Base-by-base conservation (phyloP, 768 basidiomycete genomes). In the Trametes meyenii region DNA sequence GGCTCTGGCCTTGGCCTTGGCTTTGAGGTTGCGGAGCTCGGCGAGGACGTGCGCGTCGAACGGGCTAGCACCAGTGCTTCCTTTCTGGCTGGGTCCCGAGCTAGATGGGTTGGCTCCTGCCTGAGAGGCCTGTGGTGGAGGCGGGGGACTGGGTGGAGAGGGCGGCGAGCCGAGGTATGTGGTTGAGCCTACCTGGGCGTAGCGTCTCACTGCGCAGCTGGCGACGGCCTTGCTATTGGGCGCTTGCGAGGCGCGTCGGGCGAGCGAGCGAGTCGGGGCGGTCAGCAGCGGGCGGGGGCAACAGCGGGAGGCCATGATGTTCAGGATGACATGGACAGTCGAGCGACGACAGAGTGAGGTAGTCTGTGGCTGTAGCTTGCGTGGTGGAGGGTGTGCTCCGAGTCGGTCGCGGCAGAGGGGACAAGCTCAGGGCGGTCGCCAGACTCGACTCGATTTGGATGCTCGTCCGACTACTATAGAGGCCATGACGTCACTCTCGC, bases 11-110 rank as follows among this genome's bases (percentile, higher is more conserved):
- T n/a, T n/a, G 26, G 12, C 13, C 40, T 16, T 12, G 43, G 19
- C 33, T 12, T 33, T 26, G 40, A 33, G 19, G 60, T 40, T 42
- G 23, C 64, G 64, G 12, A 73, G 64, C 55, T 68, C 55, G 0
- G 67, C 42, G 48, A 73, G 63, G 46, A 73, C 58, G 17, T 64
- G 64, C 4, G 62, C 60, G 54, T 73, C 70, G 43, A 72, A 66
- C 12, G 56, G 51, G 21, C 23, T 26, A n/a, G n/a, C n/a, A n/a
- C n/a, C n/a, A n/a, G n/a, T n/a, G n/a, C n/a, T n/a, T n/a, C n/a
- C n/a, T n/a, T 23, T 3, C 35, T 42, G 16, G 36, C n/a, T 19
- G 44, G 13, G 14, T n/a, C 26, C 44, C 14, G 58, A 40, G 26
- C 56, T 16, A 7, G 56, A 17, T 38, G 63, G 46, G 26, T 5